A percentile compares a stretch with the other conserved stretches of the same genome.
phyloP scores from a whole-genome alignment of 2,329 filamentous ascomycete species.

The Diaporthe amygdali region DNA sequence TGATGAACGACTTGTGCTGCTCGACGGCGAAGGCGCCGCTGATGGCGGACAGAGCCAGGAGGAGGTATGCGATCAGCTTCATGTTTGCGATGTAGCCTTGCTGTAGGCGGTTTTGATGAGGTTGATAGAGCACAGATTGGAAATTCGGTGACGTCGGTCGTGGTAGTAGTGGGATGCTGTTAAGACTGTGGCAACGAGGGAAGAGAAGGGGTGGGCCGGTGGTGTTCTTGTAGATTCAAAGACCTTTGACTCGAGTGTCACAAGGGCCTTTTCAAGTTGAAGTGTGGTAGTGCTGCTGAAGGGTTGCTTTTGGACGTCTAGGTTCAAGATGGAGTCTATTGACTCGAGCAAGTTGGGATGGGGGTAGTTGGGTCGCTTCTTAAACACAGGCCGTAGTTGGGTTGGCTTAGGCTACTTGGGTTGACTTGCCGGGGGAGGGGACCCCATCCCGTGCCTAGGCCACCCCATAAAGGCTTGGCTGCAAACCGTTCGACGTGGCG shows the following conservation, averaged over 20 bases:
- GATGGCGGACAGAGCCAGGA: slow-evolving; percentile 61
- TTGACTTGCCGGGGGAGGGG: neutral
- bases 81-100: slow-evolving; percentile 50
- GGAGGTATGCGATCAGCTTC: slow-evolving; percentile 63
- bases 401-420: neutral
- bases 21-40: slow-evolving; percentile 68
- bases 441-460: neutral
- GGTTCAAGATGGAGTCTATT: neutral
- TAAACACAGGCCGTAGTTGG: neutral
- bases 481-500: neutral
- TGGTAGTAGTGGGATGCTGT: neutral
- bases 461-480: slow-evolving; percentile 1
- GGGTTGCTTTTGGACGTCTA: neutral
- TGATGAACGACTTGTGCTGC: slow-evolving; percentile 74
- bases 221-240: neutral
- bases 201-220: neutral
- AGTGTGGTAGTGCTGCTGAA: neutral
- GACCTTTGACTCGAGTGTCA: neutral
- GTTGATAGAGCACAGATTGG: neutral
- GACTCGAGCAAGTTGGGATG: neutral
- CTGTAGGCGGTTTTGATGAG: neutral
- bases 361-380: neutral
- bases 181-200: neutral
- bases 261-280: neutral
- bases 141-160: neutral